Base-by-base conservation (phyloP, 2,329 filamentous ascomycete genomes). In the Fusarium neocosmosporiellum region DNA sequence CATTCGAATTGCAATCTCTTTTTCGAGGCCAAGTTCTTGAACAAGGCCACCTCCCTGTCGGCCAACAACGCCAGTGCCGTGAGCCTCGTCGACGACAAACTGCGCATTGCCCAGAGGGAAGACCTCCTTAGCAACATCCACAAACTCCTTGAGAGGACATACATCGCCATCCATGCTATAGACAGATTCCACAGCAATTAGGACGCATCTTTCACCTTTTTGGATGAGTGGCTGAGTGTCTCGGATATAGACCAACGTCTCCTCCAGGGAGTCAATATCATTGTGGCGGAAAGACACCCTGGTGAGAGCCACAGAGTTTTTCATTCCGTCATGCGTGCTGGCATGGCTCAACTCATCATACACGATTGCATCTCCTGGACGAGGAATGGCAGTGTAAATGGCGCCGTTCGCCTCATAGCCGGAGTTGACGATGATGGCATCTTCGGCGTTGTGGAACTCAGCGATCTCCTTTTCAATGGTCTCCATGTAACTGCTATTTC, bases 281-380 rank as follows among this genome's bases (percentile, higher is more conserved):
- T 88, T 89, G 74, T 90, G 88, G 2, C 67, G 72, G 75, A 89
- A 89, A 7, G 80, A 69, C 0, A 85, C 60, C 78, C 74, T 84
- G 41, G 81, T 78, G 1, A 81, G 79, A 0, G 90, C 89, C 7
- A 89, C 82, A 13, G 85, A 87, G 5, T 87, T 78, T n/a, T 84
- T 81, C 87, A 93, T 92, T 1, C 91, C 91, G 70, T 92, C 90
- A 66, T 90, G 89, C 0, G 87, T 86, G 78, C 89, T 92, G 0
- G 92, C 92, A 74, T 93, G 92, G 5, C 93, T 88, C 16, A 90
- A 83, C 71, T 89, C 89, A 78, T 94, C 91, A 67, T 91, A 91
- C 0, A 93, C 75, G 22, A 94, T 85, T 1, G 84, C 77, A 75
- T 90, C 88, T 0, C 86, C 87, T 0, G 83, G 83, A 31, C 85